phyloP scores from a whole-genome alignment of 352 stramenopile species.

The Albugo candida region DNA sequence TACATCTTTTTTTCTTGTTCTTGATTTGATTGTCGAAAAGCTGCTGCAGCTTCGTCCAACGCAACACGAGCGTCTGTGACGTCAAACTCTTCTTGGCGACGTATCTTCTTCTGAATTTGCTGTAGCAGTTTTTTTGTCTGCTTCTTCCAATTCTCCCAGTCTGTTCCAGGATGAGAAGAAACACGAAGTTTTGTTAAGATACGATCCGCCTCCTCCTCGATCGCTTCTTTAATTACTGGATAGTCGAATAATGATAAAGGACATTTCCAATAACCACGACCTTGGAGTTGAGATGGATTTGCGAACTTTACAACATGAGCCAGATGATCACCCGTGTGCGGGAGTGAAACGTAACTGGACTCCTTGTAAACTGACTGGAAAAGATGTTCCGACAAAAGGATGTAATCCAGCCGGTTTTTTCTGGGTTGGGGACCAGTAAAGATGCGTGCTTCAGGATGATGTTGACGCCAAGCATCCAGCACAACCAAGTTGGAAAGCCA shows the following conservation, averaged over 20 bases:
- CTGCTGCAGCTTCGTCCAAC: neutral
- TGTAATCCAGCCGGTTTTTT: slow-evolving; percentile 13
- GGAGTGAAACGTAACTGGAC: neutral
- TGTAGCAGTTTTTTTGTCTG: neutral
- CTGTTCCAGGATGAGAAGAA: slow-evolving; percentile 1
- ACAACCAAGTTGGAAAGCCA: slow-evolving; percentile 7
- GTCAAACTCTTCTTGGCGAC: too few relatives aligned
- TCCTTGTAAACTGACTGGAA: neutral
- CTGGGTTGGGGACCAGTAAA: slow-evolving; percentile 1
- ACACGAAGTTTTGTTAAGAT: neutral
- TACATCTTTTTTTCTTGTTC: neutral
- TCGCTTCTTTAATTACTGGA: slow-evolving; percentile 1
- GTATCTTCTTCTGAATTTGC: neutral
- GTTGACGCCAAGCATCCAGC: slow-evolving; percentile 5
- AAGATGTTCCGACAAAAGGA: slow-evolving; percentile 1
- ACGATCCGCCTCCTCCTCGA: slow-evolving; percentile 2
- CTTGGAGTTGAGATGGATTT: neutral
- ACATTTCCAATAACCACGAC: neutral
- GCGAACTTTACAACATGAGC: neutral
- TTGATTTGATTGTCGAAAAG: neutral
- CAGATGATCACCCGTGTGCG: neutral
- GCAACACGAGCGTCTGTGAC: too few relatives aligned
- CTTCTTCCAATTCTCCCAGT: slow-evolving; percentile 7
- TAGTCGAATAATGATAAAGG: slow-evolving; percentile 5
- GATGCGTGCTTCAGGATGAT: slow-evolving; percentile 1